Base-by-base conservation (phyloP, 1,284 basidiomycete genomes). In the Mycosarcoma maydis region DNA sequence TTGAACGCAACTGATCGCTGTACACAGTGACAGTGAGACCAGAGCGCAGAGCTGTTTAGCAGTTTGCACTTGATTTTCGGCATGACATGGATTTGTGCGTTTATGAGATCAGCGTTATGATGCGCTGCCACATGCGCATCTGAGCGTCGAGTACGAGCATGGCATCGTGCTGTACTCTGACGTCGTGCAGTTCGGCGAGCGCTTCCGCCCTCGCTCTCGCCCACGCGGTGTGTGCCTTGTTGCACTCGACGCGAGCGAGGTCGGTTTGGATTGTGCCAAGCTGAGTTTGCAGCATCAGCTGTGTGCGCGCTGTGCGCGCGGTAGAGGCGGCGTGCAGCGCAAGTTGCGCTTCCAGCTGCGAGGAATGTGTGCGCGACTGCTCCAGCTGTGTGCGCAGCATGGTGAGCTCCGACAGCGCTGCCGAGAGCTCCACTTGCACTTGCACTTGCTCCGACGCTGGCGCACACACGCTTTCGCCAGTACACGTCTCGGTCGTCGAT, bases 181-280 rank as follows among this genome's bases (percentile, higher is more conserved):
- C 36, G n/a, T 68, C 65, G 22, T 62, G 46, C 41, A 68, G 19
- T 8, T 68, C 58, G 2, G 53, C 22, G 20, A 68, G 22, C 8
- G 54, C 65, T 27, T 65, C 55, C 33, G 30, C 30, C 20, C 61
- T 49, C 0, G 51, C 55, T 9, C 47, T 29, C 4, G 37, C 32
- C 61, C 61, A 65, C 11, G 8, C 24, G 0, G 13, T 26, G 30
- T 42, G 40, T 4, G 65, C 65, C n/a, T 49, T 54, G 2, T 6
- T 24, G 40, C 54, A 52, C 23, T 68, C 58, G 2, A 23, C 10
- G 3, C 49, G 58, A 1, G 65, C 65, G 23, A 61, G n/a, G 23
- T 57, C 26, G 2, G 16, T 16, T 16, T 40, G 29, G 8, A 61
- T 20, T 6, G 37, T 10, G 2, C 23, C 29, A 6, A 60, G 39